Base-by-base conservation (phyloP, 2,329 filamentous ascomycete species). In the Raffaelea deltoideospora region DNA sequence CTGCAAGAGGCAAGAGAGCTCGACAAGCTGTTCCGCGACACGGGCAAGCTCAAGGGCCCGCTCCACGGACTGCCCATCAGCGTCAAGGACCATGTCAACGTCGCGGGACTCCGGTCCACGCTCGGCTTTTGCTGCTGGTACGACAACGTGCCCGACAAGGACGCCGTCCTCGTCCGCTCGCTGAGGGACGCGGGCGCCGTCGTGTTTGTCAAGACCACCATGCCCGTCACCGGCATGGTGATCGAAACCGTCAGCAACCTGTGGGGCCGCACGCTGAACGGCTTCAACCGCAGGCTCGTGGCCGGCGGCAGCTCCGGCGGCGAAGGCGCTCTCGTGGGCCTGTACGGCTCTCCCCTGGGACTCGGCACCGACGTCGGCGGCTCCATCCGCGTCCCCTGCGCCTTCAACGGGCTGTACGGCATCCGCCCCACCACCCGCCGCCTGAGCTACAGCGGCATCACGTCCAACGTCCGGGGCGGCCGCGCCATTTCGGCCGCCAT, bases 221-320 rank as follows among this genome's bases (percentile, higher is more conserved):
- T 29, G 24, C 33, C 33, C 7, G 18, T 21, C 14, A n/a, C 33
- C 18, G 14, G 29, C 18, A 35, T 35, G 33, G 19, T 14, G 35
- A 66, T 71, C 7, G 76, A 80, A 48, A 68, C 63, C 2, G 69
- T 76, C 11, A 79, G 79, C 53, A 76, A 77, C 44, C 60, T 69
- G 2, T 71, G 72, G 44, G 76, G 75, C 5, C 61, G 72, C 5
- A 76, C 72, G 0, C 51, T 72, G 15, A 79, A 78, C 47, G 76
- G 77, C 0, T 53, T 56, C 5, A 78, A 78, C 47, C 63, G 69
- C 18, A 54, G 54, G 4, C 58, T 72, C 3, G 78, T 74, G 0
- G 66, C 66, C 23, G 77, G 77, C 9, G 77, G 77, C 6, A 74
- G 67, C 24, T 76, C 72, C 0, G 77, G 77, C 4, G 77, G 77